Evolutionary conservation across 495 filamentous ascomycete genomes (phyloP).

Genomic region (Penicillium waksmanii): DNA sequence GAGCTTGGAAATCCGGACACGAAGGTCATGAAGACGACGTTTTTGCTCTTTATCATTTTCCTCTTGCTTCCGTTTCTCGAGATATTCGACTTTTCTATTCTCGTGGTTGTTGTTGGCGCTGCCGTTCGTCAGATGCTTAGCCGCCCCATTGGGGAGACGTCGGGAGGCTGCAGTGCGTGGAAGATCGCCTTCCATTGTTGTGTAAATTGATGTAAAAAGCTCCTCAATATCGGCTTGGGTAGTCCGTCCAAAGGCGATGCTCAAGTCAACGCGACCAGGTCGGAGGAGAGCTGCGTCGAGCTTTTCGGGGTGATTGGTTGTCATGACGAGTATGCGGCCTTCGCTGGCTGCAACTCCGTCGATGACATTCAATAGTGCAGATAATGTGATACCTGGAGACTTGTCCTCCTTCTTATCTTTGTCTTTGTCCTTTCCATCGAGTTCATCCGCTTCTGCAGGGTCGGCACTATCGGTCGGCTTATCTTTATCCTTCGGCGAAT

Average conservation of each 20-base stretch:
- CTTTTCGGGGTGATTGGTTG: conserved; percentile 77
- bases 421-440: neutral
- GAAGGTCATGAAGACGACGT: conserved; percentile 14
- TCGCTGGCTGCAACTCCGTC: conserved; percentile 80
- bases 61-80: conserved; percentile 4
- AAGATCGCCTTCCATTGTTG: conserved; percentile 33
- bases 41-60: conserved; percentile 7
- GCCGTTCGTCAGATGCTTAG: neutral
- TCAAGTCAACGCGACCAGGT: conserved; percentile 78
- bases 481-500: neutral
- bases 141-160: conserved; percentile 2
- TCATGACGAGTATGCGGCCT: conserved; percentile 82
- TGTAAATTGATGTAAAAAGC: conserved; percentile 75
- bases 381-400: conserved; percentile 58
- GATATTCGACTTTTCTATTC: neutral
- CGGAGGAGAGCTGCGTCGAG: conserved; percentile 77
- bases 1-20: conserved; percentile 39
- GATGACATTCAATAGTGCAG: conserved; percentile 76
- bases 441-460: neutral
- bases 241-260: conserved; percentile 68
- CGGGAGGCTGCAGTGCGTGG: conserved; percentile 7
- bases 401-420: conserved; percentile 7
- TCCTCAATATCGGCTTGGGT: conserved; percentile 63
- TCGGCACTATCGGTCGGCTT: neutral
- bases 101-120: neutral